Percentiles rank a stretch among this genome's conserved stretches.
These are phyloP conservation scores for Metschnikowia colocasiae DNA, from an alignment of 805 yeast genomes.

Conservation along the genomic window DNA sequence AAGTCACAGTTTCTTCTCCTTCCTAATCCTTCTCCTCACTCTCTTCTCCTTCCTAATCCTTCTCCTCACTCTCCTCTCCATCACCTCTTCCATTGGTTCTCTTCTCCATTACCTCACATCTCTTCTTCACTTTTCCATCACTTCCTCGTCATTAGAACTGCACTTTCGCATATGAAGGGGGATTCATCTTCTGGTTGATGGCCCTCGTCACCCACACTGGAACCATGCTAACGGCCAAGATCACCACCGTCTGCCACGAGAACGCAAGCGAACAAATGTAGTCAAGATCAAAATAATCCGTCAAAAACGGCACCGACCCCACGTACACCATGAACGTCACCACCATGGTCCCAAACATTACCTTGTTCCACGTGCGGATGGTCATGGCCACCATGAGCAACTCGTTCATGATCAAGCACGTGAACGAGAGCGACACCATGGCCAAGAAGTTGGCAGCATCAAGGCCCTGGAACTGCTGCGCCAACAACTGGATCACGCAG, in stretches of 20 bases:
- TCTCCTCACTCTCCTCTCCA: neutral
- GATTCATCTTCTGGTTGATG: constrained; percentile 70
- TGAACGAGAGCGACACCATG: constrained; percentile 85
- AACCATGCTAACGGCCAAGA: constrained; percentile 64
- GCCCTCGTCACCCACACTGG: constrained; percentile 89
- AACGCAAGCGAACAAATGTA: constrained; percentile 58
- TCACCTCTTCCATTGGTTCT: neutral
- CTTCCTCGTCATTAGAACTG: constrained; percentile 37
- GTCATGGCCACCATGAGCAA: constrained; percentile 90
- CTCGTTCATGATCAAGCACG: constrained; percentile 79
- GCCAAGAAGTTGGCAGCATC: constrained; percentile 49
- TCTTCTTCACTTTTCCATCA: neutral
- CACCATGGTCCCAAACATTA: constrained; percentile 70
- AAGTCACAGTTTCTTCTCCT: too few relatives aligned
- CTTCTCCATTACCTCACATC: neutral
- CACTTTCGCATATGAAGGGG: constrained; percentile 96
- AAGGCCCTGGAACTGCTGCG: constrained; percentile 74
- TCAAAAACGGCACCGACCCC: constrained; percentile 75
- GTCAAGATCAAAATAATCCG: constrained; percentile 78
- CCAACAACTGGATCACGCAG: constrained; percentile 69
- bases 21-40: too few relatives aligned
- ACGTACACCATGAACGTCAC: constrained; percentile 65
- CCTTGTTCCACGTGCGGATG: constrained; percentile 84
- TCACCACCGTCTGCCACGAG: constrained; percentile 64
- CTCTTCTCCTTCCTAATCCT: too few relatives aligned